Evolutionary conservation across 2,329 filamentous ascomycete species (phyloP), one percentile per base, ranked within the genome.

Genomic region (Phyllosticta citribraziliensis): DNA sequence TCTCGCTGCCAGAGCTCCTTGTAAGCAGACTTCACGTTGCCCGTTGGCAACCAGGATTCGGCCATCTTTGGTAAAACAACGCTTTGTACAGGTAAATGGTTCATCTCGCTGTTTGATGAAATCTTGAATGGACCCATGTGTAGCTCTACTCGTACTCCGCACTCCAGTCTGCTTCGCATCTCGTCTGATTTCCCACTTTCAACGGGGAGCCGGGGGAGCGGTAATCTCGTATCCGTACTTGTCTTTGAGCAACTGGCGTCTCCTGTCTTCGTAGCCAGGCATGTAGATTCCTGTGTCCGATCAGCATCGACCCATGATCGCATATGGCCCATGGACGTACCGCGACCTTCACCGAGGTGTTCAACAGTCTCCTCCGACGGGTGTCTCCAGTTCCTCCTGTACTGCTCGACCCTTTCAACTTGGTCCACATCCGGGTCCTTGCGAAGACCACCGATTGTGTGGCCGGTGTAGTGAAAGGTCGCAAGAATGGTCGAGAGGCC

Each of bases 281-380:
- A 84, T 88, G 67, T 87, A 82, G 68, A 96, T 90, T 60, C 88
- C 91, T 96, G 67, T 8, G 58, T 30, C 52, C 10, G 25, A 66
- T 64, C 47, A 64, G 57, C 54, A 33, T 30, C 25, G 10, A 47
- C 40, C 24, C 27, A 6, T n/a, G 27, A 11, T 51, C 20, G 9
- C 25, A 33, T 3, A 22, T 10, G 20, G 33, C 58, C 58, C 58
- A 30, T 59, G 6, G 20, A 65, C 76, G 70, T 82, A 93, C 90
- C 90, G 83, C 91, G 84, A 66, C 91, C 91, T 79, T 97, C 92
- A 58, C 91, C 92, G 69, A 96, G 71, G 70, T 93, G 84, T 24
- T 84, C 83, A 66, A 96, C 78, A 2, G 89, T 96, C 79, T 96
- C 87, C 72, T 90, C 87, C 57, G 85, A 79, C 25, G 90, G 88